Evolutionary conservation across 257 asterid species (phyloP).

Genomic region (Verbena officinalis): DNA sequence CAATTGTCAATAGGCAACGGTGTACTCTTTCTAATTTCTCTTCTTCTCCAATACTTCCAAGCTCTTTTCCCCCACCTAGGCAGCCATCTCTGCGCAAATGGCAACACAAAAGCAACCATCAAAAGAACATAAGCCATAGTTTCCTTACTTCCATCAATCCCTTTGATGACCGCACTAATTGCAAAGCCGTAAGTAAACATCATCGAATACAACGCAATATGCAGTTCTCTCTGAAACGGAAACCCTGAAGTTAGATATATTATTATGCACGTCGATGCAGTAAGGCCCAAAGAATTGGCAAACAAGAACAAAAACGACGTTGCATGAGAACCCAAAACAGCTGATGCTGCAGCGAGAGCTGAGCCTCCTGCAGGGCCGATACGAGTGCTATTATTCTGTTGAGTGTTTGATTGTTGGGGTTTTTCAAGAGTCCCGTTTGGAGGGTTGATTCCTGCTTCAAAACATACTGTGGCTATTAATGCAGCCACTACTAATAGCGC

Average conservation of each 20-base stretch:
- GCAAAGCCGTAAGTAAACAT: slow-evolving; percentile 30
- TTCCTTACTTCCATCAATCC: not conserved
- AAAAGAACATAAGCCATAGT: not conserved
- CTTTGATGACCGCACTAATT: not conserved
- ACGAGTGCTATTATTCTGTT: not conserved
- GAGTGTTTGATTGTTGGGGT: not conserved
- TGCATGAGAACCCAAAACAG: slow-evolving; percentile 17
- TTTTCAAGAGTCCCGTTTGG: slow-evolving; percentile 17
- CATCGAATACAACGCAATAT: slow-evolving; percentile 24
- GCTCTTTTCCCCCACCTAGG: slow-evolving; percentile 23
- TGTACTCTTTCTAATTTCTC: slow-evolving; percentile 3
- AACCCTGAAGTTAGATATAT: slow-evolving; percentile 33
- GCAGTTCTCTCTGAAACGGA: slow-evolving; percentile 31
- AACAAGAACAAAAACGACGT: slow-evolving; percentile 22
- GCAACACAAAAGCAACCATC: slow-evolving; percentile 13
- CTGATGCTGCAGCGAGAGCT: slow-evolving; percentile 13
- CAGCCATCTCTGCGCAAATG: slow-evolving; percentile 28
- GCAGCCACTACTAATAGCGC: slow-evolving; percentile 35
- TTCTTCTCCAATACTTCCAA: slow-evolving; percentile 14
- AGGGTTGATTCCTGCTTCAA: slow-evolving; percentile 35
- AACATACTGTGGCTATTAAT: slow-evolving; percentile 29
- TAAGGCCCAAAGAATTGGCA: slow-evolving; percentile 28
- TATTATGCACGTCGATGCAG: slow-evolving; percentile 32
- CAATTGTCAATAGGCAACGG: slow-evolving; percentile 28
- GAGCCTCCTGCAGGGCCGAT: slow-evolving; percentile 1